These are phyloP conservation scores for Sugiyamaella chiloensis DNA, from an alignment of 805 yeast genomes.

Conservation along the genomic window DNA sequence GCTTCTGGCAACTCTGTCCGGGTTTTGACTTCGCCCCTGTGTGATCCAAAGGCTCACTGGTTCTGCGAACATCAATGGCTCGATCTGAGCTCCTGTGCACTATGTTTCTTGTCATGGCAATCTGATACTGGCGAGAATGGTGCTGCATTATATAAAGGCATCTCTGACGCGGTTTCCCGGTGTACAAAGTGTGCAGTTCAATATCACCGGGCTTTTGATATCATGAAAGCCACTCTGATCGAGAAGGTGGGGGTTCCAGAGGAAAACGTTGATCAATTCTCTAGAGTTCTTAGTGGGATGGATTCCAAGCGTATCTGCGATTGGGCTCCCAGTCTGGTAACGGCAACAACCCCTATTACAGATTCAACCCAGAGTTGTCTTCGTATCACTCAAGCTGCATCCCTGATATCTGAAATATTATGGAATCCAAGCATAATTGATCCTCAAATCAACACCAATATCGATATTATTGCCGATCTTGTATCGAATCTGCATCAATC, in stretches of 20 bases:
- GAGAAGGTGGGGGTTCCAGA: neutral
- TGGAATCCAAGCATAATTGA: no score
- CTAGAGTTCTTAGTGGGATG: neutral
- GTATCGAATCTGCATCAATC: no score
- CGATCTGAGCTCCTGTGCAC: neutral
- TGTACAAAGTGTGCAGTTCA: neutral
- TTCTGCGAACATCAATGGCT: constrained; percentile 1
- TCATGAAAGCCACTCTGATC: neutral
- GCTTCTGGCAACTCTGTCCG: constrained; percentile 2
- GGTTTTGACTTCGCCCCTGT: neutral
- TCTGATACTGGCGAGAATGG: neutral
- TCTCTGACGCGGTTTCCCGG: neutral
- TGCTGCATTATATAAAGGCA: neutral
- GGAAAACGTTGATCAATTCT: neutral
- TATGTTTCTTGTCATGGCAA: neutral
- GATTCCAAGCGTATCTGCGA: neutral
- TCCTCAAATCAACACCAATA: no score
- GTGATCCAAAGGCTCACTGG: neutral
- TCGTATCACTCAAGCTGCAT: no score
- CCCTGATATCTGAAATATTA: no score
- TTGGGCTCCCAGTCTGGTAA: neutral
- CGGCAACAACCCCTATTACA: no score
- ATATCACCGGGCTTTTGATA: neutral
- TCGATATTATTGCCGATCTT: no score
- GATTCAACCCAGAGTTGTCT: no score